Base-by-base conservation (phyloP, 140 eudicot species). In the Stevia rebaudiana region DNA sequence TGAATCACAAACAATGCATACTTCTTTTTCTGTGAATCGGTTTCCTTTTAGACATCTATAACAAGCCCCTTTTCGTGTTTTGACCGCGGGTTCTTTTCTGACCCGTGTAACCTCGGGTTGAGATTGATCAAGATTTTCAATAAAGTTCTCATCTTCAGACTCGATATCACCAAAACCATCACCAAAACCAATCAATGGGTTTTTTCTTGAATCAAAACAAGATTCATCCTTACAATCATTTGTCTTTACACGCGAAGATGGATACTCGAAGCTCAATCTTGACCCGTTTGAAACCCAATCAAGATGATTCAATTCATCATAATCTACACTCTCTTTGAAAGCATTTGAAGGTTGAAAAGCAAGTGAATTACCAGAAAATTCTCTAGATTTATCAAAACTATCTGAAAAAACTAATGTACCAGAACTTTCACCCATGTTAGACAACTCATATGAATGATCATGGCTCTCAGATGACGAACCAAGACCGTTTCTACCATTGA, bases 1-100 rank as follows among this genome's bases (percentile, higher is more conserved):
- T 3, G 95, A 83, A 83, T 85, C 95, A 80, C 98, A 92, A 57
- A 92, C 98, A 43, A 92, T 56, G 47, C 98, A 92, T 1, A 85
- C 81, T 71, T 91, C 98, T 69, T 36, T 21, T 28, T 92, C 99
- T 0, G 94, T 88, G 54, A 92, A 92, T 56, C 96, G 74, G 24
- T 52, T 80, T 47, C 96, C 96, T 80, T 85, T 92, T 25, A 76
- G 76, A 78, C 99, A 92, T 21, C 99, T 81, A 67, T 92, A 83
- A 49, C 99, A 92, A 30, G 76, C 87, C 61, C 99, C 97, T 80
- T 92, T 92, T 67, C 68, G 76, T 44, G 80, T 81, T 74, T 78
- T 92, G 63, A 79, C 75, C 13, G 56, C 81, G 10, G 94, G 82
- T 57, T 85, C 99, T 43, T 67, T 81, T 75, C 72, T 85, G 11